Evolutionary conservation across 371 early-diverging fungal genomes (phyloP).

Genomic region (Zopfochytrium polystomum): DNA sequence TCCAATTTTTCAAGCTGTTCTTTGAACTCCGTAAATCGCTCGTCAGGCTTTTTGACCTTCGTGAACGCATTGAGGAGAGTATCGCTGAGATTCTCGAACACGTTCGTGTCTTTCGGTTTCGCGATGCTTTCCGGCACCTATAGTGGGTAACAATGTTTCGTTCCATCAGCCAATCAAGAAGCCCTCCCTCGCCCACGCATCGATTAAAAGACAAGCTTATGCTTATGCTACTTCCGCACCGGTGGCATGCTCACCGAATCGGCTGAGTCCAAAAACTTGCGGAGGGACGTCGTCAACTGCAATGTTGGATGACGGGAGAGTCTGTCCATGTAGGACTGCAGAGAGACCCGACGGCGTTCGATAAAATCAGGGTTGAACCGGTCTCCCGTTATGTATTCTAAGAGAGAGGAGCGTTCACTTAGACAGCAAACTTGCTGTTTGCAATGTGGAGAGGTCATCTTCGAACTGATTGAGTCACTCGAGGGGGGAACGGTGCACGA

Average conservation of each 20-base stretch:
- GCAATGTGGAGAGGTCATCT: too few relatives aligned
- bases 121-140: constrained; percentile 51
- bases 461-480: too few relatives aligned
- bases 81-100: constrained; percentile 87
- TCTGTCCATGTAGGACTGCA: constrained; percentile 74
- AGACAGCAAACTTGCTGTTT: too few relatives aligned
- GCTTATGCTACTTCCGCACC: not conserved
- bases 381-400: constrained; percentile 92
- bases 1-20: constrained; percentile 77
- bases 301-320: constrained; percentile 86
- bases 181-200: not conserved
- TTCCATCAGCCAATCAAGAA: not conserved
- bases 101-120: constrained; percentile 36
- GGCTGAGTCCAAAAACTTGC: constrained; percentile 75
- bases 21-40: constrained; percentile 75
- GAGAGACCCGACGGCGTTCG: constrained; percentile 67
- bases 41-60: constrained; percentile 85
- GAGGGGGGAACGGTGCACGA: too few relatives aligned
- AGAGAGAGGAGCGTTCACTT: not conserved
- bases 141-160: not conserved
- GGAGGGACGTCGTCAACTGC: constrained; percentile 62
- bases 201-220: not conserved
- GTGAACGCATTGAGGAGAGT: constrained; percentile 83
- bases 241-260: constrained; percentile 51
- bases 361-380: constrained; percentile 87